These are phyloP conservation scores for Bruguiera parviflora DNA, from an alignment of 345 rosid genomes.

Conservation along the genomic window DNA sequence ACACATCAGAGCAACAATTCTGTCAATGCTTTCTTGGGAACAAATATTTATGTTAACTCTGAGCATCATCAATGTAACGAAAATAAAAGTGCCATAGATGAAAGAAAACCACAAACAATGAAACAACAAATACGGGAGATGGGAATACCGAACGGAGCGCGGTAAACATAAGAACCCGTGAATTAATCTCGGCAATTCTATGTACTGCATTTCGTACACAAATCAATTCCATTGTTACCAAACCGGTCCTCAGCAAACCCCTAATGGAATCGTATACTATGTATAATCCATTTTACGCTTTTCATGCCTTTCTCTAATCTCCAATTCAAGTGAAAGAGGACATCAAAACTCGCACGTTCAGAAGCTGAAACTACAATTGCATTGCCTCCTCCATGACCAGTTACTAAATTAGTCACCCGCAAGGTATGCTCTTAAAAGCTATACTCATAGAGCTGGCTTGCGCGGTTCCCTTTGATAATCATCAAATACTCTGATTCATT, in stretches of 20 bases:
- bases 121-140: too few relatives aligned
- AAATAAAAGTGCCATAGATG: too few relatives aligned
- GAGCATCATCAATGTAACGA: not conserved
- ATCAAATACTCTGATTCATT: conserved; percentile 60
- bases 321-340: not conserved
- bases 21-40: not conserved
- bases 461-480: conserved; percentile 46
- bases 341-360: conserved; percentile 64
- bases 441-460: conserved; percentile 50
- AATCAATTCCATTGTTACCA: too few relatives aligned
- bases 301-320: not conserved
- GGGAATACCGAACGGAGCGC: not conserved
- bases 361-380: conserved; percentile 73
- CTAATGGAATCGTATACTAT: too few relatives aligned
- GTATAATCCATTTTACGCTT: not conserved
- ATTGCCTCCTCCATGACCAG: conserved; percentile 65
- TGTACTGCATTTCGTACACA: not conserved
- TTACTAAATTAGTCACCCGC: conserved; percentile 53
- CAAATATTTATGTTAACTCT: not conserved
- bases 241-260: too few relatives aligned
- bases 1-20: not conserved
- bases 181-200: not conserved
- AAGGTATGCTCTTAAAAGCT: conserved; percentile 53
- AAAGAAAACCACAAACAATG: too few relatives aligned
- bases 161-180: not conserved